Conservation (phyloP, 2,329 filamentous ascomycete species). For the Pseudohalonectria lignicola region DNA sequence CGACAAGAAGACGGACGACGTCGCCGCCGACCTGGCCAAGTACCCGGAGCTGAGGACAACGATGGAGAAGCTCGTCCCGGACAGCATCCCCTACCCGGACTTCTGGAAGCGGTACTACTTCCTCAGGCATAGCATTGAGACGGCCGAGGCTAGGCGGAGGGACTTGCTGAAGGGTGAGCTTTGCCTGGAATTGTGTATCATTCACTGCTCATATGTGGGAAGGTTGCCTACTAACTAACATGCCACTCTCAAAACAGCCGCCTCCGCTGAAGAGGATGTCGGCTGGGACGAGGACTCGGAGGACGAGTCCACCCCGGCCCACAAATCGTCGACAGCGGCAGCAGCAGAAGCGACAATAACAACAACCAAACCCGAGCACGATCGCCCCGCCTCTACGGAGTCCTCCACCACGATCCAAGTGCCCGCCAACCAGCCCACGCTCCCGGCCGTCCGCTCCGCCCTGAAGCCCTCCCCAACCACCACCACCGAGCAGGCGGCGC, state of each 20-base stretch:
- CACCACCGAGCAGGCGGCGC: too few relatives aligned
- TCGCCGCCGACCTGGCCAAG: conserved; percentile 70
- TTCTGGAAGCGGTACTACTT: conserved; percentile 98
- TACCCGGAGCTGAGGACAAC: conserved; percentile 76
- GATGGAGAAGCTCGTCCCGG: conserved; percentile 96
- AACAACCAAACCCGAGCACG: conserved; percentile 7
- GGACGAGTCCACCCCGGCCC: conserved; percentile 13
- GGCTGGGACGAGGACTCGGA: conserved; percentile 50
- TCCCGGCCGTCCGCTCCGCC: conserved; percentile 12
- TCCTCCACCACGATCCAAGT: conserved; percentile 53
- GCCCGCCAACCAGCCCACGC: conserved; percentile 19
- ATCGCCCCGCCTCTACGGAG: conserved; percentile 35
- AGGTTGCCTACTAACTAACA: conserved; percentile 14
- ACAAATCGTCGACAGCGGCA: background rate
- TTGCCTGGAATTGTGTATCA: too few relatives aligned
- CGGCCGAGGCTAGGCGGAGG: conserved; percentile 76
- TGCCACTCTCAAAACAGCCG: conserved; percentile 33
- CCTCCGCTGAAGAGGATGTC: conserved; percentile 60
- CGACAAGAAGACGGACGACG: conserved; percentile 74
- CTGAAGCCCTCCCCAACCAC: too few relatives aligned
- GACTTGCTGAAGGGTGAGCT: conserved; percentile 80
- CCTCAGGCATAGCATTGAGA: conserved; percentile 82
- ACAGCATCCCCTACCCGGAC: conserved; percentile 72
- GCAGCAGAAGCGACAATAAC: background rate
- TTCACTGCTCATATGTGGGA: too few relatives aligned